Percentiles rank a stretch among this genome's conserved stretches.
These are phyloP conservation scores for Phytophthora cajani DNA, from an alignment of 352 stramenopile genomes.

Conservation along the genomic window DNA sequence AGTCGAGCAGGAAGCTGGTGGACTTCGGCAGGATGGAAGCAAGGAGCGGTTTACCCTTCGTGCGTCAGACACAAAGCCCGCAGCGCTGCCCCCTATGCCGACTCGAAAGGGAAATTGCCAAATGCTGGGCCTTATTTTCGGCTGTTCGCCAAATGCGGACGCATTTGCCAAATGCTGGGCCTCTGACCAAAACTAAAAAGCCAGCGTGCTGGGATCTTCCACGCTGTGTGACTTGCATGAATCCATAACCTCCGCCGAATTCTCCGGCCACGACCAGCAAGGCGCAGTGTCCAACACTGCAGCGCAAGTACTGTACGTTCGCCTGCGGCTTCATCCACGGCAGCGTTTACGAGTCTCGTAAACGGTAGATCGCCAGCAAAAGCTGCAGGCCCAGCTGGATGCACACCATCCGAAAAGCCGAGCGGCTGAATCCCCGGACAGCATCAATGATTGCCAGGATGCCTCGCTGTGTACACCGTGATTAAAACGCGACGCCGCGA, in stretches of 20 bases:
- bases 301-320: neutral
- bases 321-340: constrained; percentile 10
- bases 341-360: constrained; percentile 7
- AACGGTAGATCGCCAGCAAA: neutral
- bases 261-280: constrained; percentile 10
- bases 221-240: neutral
- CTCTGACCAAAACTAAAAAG: no score
- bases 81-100: neutral
- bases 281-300: constrained; percentile 17
- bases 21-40: neutral
- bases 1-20: neutral
- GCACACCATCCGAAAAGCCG: constrained; percentile 14
- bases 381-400: constrained; percentile 4
- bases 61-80: neutral
- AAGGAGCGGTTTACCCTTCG: neutral
- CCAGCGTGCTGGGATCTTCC: no score
- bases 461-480: neutral
- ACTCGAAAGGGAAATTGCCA: no score
- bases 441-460: constrained; percentile 13
- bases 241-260: constrained; percentile 9
- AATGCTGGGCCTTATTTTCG: no score
- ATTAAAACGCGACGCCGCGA: constrained; percentile 30
- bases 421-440: neutral
- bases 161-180: no score
- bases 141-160: no score